Base-by-base conservation (phyloP, 2,329 filamentous ascomycete genomes). In the Aureobasidium sp. region DNA sequence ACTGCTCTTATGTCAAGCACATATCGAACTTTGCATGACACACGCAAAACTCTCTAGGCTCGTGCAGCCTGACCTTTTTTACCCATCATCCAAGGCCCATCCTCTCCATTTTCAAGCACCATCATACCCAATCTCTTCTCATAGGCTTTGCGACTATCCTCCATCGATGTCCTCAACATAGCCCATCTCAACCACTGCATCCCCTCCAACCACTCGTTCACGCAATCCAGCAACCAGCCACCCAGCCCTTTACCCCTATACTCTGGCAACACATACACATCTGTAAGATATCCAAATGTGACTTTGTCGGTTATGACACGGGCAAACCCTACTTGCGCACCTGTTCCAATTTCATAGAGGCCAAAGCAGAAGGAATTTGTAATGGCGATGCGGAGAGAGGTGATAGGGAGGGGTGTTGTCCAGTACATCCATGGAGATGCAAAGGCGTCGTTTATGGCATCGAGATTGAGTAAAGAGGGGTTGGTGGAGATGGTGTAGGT, bases 171-270 rank as follows among this genome's bases (percentile, higher is more conserved):
- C 45, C 27, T 29, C 45, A 31, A 31, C 45, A 49, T 34, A 11
- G 45, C 15, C 45, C 45, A 49, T 8, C 87, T 77, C 25, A 29
- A n/a, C 31, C 29, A 55, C 17, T 36, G 45, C 47, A 61, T 17
- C 36, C 20, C 36, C 27, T 41, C 20, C 6, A 41, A 14, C 29
- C 27, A 37, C 9, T 39, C n/a, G 7, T 27, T 15, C 8, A 31
- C 22, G 66, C 82, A 85, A 5, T 41, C 34, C 7, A 36, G 20
- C 29, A 61, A 8, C 47, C 29, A 51, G 27, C 57, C 22, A 8
- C 41, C 57, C 45, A 61, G 29, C 7, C 57, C 22, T 27, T 2
- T 41, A 34, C 25, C 31, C 17, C 39, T n/a, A 42, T 34, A 37
- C 29, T 34, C 36, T 25, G 34, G 29, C 17, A 34, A 11, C 12